Percentiles rank a stretch among this genome's conserved stretches.
Conservation (phyloP, 164 flowering plant genomes). For the Berberis vulgaris region DNA sequence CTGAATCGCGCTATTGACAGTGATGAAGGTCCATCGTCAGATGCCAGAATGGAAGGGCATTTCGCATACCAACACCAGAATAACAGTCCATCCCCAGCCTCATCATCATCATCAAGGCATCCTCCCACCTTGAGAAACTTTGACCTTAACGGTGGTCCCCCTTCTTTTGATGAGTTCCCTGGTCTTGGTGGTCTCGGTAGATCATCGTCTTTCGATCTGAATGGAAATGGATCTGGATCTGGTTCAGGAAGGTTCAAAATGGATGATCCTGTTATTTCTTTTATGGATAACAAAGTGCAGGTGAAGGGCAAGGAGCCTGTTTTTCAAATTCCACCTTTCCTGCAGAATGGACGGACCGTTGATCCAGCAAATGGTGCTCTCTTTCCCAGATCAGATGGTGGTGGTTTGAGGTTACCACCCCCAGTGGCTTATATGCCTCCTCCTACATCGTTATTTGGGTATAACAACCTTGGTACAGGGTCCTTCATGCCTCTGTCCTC, state of each 20-base stretch:
- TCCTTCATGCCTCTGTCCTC: constrained; percentile 29
- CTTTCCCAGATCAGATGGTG: constrained; percentile 24
- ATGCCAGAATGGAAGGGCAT: constrained; percentile 30
- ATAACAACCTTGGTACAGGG: constrained; percentile 22
- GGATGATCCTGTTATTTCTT: constrained; percentile 52
- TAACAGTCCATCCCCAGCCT: constrained; percentile 58
- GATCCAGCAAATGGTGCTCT: constrained; percentile 27
- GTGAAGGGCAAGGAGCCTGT: constrained; percentile 32
- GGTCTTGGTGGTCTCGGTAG: constrained; percentile 21
- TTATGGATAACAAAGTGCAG: constrained; percentile 66
- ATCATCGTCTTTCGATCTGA: constrained; percentile 19
- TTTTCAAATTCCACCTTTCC: constrained; percentile 23
- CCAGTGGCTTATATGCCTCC: constrained; percentile 24
- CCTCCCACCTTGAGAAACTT: constrained; percentile 43
- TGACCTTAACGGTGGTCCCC: constrained; percentile 70
- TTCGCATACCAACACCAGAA: constrained; percentile 19
- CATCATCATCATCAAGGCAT: constrained; percentile 64
- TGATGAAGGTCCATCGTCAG: constrained; percentile 35
- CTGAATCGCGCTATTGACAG: constrained; percentile 54
- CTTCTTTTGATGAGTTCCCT: constrained; percentile 24
- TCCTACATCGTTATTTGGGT: constrained; percentile 32
- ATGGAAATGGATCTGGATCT: neutral
- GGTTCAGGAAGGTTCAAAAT: constrained; percentile 19
- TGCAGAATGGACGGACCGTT: constrained; percentile 39
- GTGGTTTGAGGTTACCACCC: constrained; percentile 34